Base-by-base conservation (phyloP, 345 rosid species). In the Bruguiera gymnorhiza region DNA sequence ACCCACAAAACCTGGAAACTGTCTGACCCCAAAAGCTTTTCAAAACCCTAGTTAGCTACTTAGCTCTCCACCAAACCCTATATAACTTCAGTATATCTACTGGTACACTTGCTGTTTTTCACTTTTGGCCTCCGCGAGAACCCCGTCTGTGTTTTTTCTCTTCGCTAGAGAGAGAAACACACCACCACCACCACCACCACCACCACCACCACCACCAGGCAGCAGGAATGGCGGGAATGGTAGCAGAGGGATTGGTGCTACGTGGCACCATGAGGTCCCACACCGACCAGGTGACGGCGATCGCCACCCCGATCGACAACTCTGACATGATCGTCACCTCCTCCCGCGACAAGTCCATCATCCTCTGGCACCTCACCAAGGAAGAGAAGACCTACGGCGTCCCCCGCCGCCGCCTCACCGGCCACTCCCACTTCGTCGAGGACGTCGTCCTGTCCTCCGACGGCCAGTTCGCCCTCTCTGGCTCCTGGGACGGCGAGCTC, bases 371-470 rank as follows among this genome's bases (percentile, higher is more conserved):
- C 46, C 87, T 95, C 34, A 86, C 87, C 71, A 95, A 92, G 83
- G 98, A 90, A 23, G 99, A 90, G 2, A 89, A 87, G 70, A 70
- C 81, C 51, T 88, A 83, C 75, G 99, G 97, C 2, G 96, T 90
- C 2, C 86, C 98, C 11, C 91, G 88, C 75, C 88, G 97, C 46
- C 86, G 99, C 56, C 88, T 95, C 65, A 92, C 98, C 32, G 99
- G 99, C 21, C 99, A 95, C 75, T 92, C 98, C 27, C 93, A 87
- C 78, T 95, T 92, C 66, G 97, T 92, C 3, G 82, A 95, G 80
- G 99, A 95, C 50, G 99, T 92, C 21, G 98, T 95, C 21, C 94
- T 95, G 37, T 95, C 99, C 15, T 94, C 95, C n/a, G 98, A 94
- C 62, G 89, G 97, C 9, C 97, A 91, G 83, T 94, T 94, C 73